A percentile compares a stretch with the other conserved stretches of the same genome.
phyloP scores from a whole-genome alignment of 2,329 filamentous ascomycete genomes.

The Tolypocladium paradoxum region DNA sequence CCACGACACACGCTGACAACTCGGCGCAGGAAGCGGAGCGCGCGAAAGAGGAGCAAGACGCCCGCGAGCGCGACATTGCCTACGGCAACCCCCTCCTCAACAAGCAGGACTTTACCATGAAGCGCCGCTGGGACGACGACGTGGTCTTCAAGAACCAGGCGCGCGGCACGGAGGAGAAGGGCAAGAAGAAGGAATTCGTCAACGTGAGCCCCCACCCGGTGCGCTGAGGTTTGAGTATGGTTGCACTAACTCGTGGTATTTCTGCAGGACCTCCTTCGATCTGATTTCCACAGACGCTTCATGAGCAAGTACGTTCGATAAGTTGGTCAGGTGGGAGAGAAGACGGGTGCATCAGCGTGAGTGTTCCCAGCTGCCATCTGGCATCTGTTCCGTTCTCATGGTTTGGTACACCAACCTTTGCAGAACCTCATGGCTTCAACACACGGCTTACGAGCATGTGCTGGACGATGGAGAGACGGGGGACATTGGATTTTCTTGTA shows the following conservation, averaged over 20 bases:
- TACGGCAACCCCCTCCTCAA: slow-evolving; percentile 89
- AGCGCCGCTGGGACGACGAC: slow-evolving; percentile 93
- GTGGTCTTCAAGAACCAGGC: slow-evolving; percentile 99
- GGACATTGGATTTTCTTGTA: slow-evolving; percentile 5
- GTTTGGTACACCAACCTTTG: slow-evolving; percentile 4
- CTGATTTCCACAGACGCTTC: slow-evolving; percentile 95
- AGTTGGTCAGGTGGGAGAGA: not conserved
- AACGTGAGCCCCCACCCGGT: slow-evolving; percentile 51
- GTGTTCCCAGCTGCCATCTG: too few relatives aligned
- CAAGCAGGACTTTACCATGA: slow-evolving; percentile 78
- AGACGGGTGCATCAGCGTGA: not conserved
- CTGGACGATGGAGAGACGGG: not conserved
- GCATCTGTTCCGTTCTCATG: not conserved
- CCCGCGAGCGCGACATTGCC: slow-evolving; percentile 79
- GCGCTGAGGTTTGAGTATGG: too few relatives aligned
- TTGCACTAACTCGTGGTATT: too few relatives aligned
- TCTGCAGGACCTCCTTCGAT: slow-evolving; percentile 68
- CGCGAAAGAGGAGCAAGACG: slow-evolving; percentile 70
- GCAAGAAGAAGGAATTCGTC: slow-evolving; percentile 87
- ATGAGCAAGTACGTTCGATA: slow-evolving; percentile 64
- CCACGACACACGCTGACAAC: not conserved
- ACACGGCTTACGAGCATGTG: not conserved
- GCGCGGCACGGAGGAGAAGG: slow-evolving; percentile 82
- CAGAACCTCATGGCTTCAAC: slow-evolving; percentile 3
- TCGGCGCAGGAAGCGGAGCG: slow-evolving; percentile 58